Evolutionary conservation across 352 stramenopile species (phyloP), one percentile per base, ranked within the genome.

Genomic region (Phytophthora lateralis): DNA sequence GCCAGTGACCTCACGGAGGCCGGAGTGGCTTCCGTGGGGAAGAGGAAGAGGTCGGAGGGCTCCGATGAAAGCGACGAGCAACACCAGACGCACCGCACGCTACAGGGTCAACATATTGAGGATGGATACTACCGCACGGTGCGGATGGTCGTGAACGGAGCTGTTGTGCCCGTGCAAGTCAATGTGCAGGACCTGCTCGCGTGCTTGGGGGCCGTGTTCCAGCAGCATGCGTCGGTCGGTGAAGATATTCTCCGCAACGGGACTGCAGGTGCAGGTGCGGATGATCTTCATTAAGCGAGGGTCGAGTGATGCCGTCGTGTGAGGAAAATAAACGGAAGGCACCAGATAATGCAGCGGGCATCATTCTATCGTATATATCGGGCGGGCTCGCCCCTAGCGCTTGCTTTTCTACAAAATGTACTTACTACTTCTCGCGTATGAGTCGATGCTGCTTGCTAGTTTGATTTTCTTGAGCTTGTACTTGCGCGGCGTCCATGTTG

Each of bases 101-200:
- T 68, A n/a, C 69, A 67, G 12, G 20, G 2, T 11, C 62, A 66
- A 53, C 43, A 52, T 12, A 30, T 29, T 37, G 48, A 79, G 14
- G 53, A 60, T 24, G 41, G 54, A 6, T 70, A 61, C n/a, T 93
- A 91, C 59, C 80, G 78, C 58, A 78, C 64, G 18, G 73, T 93
- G 41, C 75, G 82, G 26, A 91, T 93, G 80, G 47, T 91, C 3
- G 44, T 93, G 20, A 93, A 93, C 45, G 82, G 82, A 20, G 60
- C 63, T 12, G 74, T 91, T 20, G 82, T 93, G 18, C 59, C 85
- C 0, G 76, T 93, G 20, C 73, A 88, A 59, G 71, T 93, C 30
- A 91, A 91, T 47, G 76, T 91, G 21, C 70, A 69, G 29, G 82
- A 93, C 55, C 60, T 93, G 7, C 51, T 91, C 29, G 64, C 63